phyloP scores from a whole-genome alignment of 805 yeast genomes.

The Myxozyma sirexii region DNA sequence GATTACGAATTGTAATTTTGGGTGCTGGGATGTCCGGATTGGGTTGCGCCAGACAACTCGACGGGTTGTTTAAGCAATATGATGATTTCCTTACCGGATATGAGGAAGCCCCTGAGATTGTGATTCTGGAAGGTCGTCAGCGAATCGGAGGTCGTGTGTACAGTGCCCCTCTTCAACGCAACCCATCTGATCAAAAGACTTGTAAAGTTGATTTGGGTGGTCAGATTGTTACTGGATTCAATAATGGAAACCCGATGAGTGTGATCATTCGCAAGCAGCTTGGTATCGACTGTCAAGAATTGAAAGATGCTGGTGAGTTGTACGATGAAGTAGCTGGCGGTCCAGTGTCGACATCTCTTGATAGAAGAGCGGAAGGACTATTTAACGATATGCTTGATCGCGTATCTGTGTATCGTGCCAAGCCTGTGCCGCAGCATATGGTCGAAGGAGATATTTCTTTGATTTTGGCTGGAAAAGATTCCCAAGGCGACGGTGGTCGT shows the following conservation, averaged over 20 bases:
- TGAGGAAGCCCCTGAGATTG: constrained; percentile 47
- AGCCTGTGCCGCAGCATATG: constrained; percentile 38
- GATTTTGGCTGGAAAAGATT: constrained; percentile 46
- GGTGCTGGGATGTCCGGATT: constrained; percentile 98
- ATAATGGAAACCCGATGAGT: constrained; percentile 48
- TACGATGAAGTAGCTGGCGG: constrained; percentile 44
- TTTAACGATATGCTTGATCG: constrained; percentile 45
- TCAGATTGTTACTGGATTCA: constrained; percentile 46
- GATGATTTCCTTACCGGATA: constrained; percentile 42
- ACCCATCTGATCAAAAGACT: constrained; percentile 9
- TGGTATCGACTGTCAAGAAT: constrained; percentile 45
- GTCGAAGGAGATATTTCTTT: constrained; percentile 45
- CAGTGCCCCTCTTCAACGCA: constrained; percentile 40
- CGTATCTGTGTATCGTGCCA: constrained; percentile 43
- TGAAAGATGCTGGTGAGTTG: constrained; percentile 41
- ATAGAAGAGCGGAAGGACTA: constrained; percentile 42
- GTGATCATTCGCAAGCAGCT: constrained; percentile 47
- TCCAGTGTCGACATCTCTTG: constrained; percentile 38
- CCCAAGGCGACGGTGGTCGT: constrained; percentile 41
- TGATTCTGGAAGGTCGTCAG: constrained; percentile 46
- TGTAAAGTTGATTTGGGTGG: constrained; percentile 45
- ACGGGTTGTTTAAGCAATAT: constrained; percentile 54
- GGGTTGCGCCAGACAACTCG: constrained; percentile 94
- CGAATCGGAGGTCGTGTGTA: constrained; percentile 50
- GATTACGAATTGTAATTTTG: constrained; percentile 64